Conservation (phyloP, 768 basidiomycete genomes). For the Punctularia strigosozonata region DNA sequence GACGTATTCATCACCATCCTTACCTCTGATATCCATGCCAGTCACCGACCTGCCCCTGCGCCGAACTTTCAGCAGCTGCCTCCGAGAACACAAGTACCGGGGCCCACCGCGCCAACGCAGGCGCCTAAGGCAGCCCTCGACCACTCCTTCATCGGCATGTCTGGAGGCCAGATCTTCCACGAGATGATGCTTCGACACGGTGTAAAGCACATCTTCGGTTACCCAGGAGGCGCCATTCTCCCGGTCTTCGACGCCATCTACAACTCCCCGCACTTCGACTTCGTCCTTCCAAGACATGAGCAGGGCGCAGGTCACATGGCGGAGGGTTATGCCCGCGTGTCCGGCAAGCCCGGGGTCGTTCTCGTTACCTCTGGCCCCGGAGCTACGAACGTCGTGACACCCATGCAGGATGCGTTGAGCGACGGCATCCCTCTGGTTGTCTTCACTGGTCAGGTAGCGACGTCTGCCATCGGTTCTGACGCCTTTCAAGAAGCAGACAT, state of each 20-base stretch:
- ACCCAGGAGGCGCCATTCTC: constrained; percentile 95
- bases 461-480: constrained; percentile 96
- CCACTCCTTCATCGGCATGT: constrained; percentile 84
- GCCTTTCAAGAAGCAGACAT: constrained; percentile 99
- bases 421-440: constrained; percentile 94
- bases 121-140: constrained; percentile 44
- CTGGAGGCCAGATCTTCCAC: constrained; percentile 96
- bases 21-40: no score
- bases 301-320: constrained; percentile 99
- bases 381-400: constrained; percentile 94
- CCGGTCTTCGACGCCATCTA: constrained; percentile 99
- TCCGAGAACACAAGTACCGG: constrained; percentile 24
- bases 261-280: constrained; percentile 90
- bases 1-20: constrained; percentile 4
- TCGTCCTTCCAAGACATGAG: constrained; percentile 92
- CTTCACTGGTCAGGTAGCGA: constrained; percentile 97
- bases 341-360: constrained; percentile 94
- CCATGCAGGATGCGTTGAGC: constrained; percentile 94
- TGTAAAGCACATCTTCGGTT: constrained; percentile 95
- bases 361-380: constrained; percentile 98
- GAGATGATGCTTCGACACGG: constrained; percentile 98
- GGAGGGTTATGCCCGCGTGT: constrained; percentile 95
- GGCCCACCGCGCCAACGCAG: constrained; percentile 21
- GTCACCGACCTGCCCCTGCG: constrained; percentile 53
- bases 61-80: constrained; percentile 43